These are phyloP conservation scores for Pleurostoma richardsiae DNA, from an alignment of 2,329 filamentous ascomycete species.

Conservation along the genomic window DNA sequence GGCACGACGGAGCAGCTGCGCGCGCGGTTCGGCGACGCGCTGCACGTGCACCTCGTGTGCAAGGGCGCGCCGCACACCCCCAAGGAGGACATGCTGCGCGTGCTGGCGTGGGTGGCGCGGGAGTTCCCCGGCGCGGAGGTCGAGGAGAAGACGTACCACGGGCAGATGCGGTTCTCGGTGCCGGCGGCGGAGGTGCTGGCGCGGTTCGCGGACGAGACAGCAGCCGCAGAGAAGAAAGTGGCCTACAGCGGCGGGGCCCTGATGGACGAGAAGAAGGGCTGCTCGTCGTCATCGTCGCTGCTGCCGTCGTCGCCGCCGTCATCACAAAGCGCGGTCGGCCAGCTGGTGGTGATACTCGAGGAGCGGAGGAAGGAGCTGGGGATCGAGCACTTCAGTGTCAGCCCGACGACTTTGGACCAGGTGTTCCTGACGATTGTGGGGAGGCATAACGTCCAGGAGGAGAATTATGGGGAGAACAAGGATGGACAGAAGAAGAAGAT, in stretches of 20 bases:
- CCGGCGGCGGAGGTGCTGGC: constrained; percentile 39
- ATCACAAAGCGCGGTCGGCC: constrained; percentile 52
- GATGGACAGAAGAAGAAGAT: constrained; percentile 8
- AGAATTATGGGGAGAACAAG: constrained; percentile 45
- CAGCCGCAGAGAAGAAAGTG: constrained; percentile 1
- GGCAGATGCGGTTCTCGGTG: constrained; percentile 81
- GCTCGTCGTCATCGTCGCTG: constrained; percentile 11
- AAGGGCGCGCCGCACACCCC: constrained; percentile 68
- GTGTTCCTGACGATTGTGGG: constrained; percentile 85
- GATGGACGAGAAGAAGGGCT: constrained; percentile 16
- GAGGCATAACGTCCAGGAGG: constrained; percentile 73
- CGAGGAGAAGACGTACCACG: constrained; percentile 73
- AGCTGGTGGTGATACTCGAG: constrained; percentile 69
- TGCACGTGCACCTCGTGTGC: constrained; percentile 79
- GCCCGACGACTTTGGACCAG: constrained; percentile 82
- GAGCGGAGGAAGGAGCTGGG: constrained; percentile 62
- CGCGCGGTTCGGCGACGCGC: constrained; percentile 68
- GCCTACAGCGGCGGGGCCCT: constrained; percentile 7
- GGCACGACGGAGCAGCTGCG: constrained; percentile 71
- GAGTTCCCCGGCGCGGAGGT: constrained; percentile 62
- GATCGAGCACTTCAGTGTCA: constrained; percentile 82
- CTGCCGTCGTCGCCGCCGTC: neutral
- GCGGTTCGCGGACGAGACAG: constrained; percentile 11
- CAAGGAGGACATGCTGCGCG: constrained; percentile 59
- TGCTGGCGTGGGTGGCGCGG: constrained; percentile 60